Evolutionary conservation across 306 rosid species (phyloP), one percentile per base, ranked within the genome.

Genomic region (Amphicarpaea edgeworthii): DNA sequence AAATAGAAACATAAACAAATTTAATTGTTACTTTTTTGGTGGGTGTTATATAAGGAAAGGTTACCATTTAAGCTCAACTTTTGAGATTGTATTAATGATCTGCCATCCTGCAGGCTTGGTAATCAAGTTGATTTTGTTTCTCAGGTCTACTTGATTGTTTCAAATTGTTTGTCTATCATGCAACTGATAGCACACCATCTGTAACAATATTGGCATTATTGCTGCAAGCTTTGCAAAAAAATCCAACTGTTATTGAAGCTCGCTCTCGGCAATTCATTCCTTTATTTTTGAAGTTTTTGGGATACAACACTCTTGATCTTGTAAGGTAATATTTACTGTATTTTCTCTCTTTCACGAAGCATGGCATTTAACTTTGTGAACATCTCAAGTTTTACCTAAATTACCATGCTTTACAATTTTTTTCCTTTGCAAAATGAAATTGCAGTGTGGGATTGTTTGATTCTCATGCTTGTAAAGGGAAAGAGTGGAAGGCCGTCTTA

Each of bases 371-470:
- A 75, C 60, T 78, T 50, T 5, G 53, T 76, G 76, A 53, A n/a
- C 43, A 73, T 51, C 7, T 42, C 26, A 41, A 2, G 40, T 58
- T 70, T 70, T 59, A 70, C 62, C 17, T 42, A 50, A 72, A 43
- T 70, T 51, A 41, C 64, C 63, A 30, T 66, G 45, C 46, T 55
- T 37, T 20, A 77, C 78, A 32, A 71, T 34, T 76, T 62, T 78
- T 81, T 79, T 55, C 19, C 28, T 68, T 86, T 73, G 42, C 60
- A 42, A 61, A 59, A 67, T 83, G 78, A 75, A 60, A 68, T 7
- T 87, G 77, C 89, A 92, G 96, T 51, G 92, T 89, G 43, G 97
- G 90, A 70, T 85, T 87, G 74, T 94, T 92, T 85, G 86, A 92
- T 74, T 78, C 87, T 68, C 59, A 57, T 79, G 83, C 85, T 47